Base-by-base conservation (phyloP, 2,329 filamentous ascomycete genomes). In the Claviceps spartinae region DNA sequence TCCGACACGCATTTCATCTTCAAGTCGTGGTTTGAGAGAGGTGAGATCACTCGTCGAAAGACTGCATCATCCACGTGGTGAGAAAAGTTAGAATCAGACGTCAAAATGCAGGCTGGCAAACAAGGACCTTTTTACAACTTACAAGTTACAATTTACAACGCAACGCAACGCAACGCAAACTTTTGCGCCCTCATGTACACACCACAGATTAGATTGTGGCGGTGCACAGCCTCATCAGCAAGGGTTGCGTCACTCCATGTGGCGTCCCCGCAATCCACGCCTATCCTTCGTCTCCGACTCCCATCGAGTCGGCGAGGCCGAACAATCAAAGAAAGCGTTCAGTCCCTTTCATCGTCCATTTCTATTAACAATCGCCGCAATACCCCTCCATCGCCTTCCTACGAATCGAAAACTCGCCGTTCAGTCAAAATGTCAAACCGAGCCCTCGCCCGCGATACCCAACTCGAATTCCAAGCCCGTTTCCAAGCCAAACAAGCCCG, bases 401-500 rank as follows among this genome's bases (percentile, higher is more conserved):
- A 11, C 30, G 30, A 34, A 34, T 4, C 3, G 8, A 34, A 34
- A 34, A 34, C 30, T 34, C 4, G 11, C 30, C 30, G 3, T 34
- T 34, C 30, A 34, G 9, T 3, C 65, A 70, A 54, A 53, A 81
- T 81, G 78, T 75, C 76, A 55, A 79, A 78, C 65, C 73, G 77
- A 63, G 77, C 81, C 63, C 69, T 73, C 53, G 72, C 76, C 57
- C 73, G 77, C 65, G 78, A 81, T 65, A 81, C 77, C 74, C 76
- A 81, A 62, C 73, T 77, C 66, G 78, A 81, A 66, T 80, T 81
- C 64, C 77, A 81, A 63, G 78, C 78, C 55, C 75, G 78, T 64
- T 80, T 82, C 67, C 76, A 80, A 65, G 78, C 77, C 52, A 81
- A 81, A 63, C 77, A 81, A 61, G 77, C 78, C 56, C 75, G 78